A percentile compares a stretch with the other conserved stretches of the same genome.
phyloP scores from a whole-genome alignment of 306 rosid species.

The Vicia faba region DNA sequence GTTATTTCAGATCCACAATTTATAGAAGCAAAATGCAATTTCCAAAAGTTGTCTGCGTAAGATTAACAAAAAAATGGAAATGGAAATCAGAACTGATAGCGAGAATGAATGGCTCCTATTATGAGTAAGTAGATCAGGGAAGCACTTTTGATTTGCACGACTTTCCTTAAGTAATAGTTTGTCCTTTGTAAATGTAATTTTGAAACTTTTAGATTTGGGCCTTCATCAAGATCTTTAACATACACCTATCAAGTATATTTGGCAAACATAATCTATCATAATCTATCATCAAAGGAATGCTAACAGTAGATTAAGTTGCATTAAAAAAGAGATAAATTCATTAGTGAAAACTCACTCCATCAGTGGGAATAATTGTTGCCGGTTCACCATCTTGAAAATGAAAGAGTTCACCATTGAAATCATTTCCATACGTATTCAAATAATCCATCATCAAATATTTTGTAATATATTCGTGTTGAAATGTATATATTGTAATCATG shows the following conservation, averaged over 20 bases:
- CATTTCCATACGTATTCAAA: conserved; percentile 65
- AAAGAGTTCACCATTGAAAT: conserved; percentile 80
- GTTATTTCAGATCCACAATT: too few relatives aligned
- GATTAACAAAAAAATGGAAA: conserved; percentile 24
- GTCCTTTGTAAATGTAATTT: conserved; percentile 5
- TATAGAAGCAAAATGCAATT: conserved; percentile 25
- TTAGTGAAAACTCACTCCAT: conserved; percentile 66
- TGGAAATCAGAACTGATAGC: conserved; percentile 1
- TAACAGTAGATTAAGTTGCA: conserved; percentile 13
- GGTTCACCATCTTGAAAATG: too few relatives aligned
- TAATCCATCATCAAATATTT: conserved; percentile 94
- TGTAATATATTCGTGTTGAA: too few relatives aligned
- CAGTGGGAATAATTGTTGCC: conserved; percentile 54
- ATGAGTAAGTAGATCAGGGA: conserved; percentile 22
- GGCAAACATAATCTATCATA: background rate
- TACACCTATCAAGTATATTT: background rate
- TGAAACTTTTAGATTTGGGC: background rate
- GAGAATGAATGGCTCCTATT: background rate
- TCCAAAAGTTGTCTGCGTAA: conserved; percentile 38
- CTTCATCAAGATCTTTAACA: too few relatives aligned
- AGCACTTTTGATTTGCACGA: background rate
- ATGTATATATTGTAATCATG: too few relatives aligned
- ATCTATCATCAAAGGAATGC: background rate
- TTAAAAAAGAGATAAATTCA: background rate
- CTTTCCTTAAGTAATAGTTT: conserved; percentile 11